A percentile compares a stretch with the other conserved stretches of the same genome.
Evolutionary conservation across 495 filamentous ascomycete species (phyloP).

Genomic region (Penicillium taxi): DNA sequence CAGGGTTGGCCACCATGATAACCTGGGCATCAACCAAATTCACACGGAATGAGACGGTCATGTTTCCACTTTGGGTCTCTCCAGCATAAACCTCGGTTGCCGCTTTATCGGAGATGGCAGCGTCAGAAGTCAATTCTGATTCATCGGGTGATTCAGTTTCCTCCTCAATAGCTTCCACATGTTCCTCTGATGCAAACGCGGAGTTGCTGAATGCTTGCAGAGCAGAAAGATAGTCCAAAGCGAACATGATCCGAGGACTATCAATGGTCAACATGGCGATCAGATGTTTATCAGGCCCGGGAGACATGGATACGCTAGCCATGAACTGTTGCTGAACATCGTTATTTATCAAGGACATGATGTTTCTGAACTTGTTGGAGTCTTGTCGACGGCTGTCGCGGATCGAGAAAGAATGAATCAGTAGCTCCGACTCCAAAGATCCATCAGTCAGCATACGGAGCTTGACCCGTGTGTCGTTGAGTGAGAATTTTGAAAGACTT

Average conservation of each 20-base stretch:
- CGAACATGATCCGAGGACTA: conserved; percentile 89
- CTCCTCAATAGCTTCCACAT: conserved; percentile 29
- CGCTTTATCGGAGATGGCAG: conserved; percentile 24
- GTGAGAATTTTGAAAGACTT: conserved; percentile 85
- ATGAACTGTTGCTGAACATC: conserved; percentile 92
- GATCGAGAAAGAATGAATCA: conserved; percentile 92
- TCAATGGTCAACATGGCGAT: conserved; percentile 93
- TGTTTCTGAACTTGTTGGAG: conserved; percentile 92
- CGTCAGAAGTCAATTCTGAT: conserved; percentile 53
- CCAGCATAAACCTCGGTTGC: conserved; percentile 15
- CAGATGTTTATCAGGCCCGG: conserved; percentile 71
- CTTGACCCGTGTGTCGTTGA: conserved; percentile 87
- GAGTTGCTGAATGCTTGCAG: conserved; percentile 70
- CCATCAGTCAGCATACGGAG: conserved; percentile 90
- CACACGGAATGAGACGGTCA: conserved; percentile 79
- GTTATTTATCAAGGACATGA: conserved; percentile 94
- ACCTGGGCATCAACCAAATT: conserved; percentile 94
- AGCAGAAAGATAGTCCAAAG: conserved; percentile 88
- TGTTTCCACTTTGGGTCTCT: conserved; percentile 39
- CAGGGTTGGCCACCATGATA: conserved; percentile 89
- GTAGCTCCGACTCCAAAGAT: conserved; percentile 83
- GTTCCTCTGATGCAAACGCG: conserved; percentile 55
- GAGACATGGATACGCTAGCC: conserved; percentile 90
- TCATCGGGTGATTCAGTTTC: conserved; percentile 51
- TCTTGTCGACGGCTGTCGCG: conserved; percentile 77